Conservation (phyloP, 306 rosid species). For the Corylus avellana region DNA sequence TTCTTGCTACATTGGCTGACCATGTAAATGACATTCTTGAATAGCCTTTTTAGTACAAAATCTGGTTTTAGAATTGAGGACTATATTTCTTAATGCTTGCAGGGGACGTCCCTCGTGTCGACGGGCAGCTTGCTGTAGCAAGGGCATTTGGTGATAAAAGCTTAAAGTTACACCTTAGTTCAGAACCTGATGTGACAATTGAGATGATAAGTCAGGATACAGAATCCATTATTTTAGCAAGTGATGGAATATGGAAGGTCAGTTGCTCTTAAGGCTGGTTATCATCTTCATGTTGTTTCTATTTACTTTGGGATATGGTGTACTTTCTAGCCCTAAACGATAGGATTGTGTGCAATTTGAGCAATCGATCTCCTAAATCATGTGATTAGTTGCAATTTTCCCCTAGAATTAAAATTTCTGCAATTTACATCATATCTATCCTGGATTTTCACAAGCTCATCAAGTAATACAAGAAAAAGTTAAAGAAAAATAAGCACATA, state of each 20-base stretch:
- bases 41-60: not conserved
- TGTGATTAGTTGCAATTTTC: not conserved
- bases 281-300: not conserved
- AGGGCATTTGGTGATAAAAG: conserved; percentile 71
- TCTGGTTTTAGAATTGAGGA: conserved; percentile 6
- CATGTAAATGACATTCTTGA: not conserved
- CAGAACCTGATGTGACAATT: conserved; percentile 52
- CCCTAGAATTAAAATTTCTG: not conserved
- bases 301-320: not conserved
- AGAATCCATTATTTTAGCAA: conserved; percentile 58
- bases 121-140: conserved; percentile 69
- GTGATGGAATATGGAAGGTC: conserved; percentile 77
- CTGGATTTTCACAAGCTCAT: not conserved
- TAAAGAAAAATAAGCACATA: not conserved
- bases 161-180: conserved; percentile 64
- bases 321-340: not conserved
- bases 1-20: not conserved
- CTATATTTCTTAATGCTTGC: conserved; percentile 5
- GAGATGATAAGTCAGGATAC: conserved; percentile 33
- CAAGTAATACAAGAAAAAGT: not conserved
- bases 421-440: not conserved
- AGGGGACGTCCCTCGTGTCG: conserved; percentile 75
- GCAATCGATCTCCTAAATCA: not conserved
- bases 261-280: conserved; percentile 9
- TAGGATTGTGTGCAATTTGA: not conserved